phyloP scores from a whole-genome alignment of 1,139 yeast species.

The Lodderomyces beijingensis region DNA sequence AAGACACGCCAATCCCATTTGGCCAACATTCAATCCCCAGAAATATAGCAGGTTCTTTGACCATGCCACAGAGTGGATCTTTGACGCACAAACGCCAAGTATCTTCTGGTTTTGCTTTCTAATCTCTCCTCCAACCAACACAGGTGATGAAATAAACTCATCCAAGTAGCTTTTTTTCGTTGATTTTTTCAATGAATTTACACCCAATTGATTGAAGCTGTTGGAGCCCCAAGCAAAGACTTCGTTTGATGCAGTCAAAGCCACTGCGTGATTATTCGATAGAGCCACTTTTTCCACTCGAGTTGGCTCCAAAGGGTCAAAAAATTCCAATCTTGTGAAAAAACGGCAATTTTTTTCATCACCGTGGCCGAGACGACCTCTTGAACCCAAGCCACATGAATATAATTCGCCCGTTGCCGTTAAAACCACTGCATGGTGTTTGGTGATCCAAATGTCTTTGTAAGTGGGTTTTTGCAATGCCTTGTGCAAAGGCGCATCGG shows the following conservation, averaged over 20 bases:
- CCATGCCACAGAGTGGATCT: slow-evolving; percentile 65
- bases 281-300: slow-evolving; percentile 41
- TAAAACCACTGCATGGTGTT: slow-evolving; percentile 60
- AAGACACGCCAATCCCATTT: slow-evolving; percentile 56
- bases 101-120: slow-evolving; percentile 23
- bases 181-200: slow-evolving; percentile 19
- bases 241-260: slow-evolving; percentile 45
- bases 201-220: slow-evolving; percentile 62
- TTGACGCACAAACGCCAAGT: slow-evolving; percentile 63
- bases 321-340: slow-evolving; percentile 31
- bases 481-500: slow-evolving; percentile 7
- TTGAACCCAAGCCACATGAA: slow-evolving; percentile 64
- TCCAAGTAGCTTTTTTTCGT: slow-evolving; percentile 28
- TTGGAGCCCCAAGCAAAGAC: slow-evolving; percentile 81
- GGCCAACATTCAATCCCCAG: slow-evolving; percentile 89
- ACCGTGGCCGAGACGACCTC: slow-evolving; percentile 68
- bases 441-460: slow-evolving; percentile 49
- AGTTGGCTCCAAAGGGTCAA: slow-evolving; percentile 10
- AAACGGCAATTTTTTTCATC: slow-evolving; percentile 19
- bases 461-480: slow-evolving; percentile 37
- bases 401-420: slow-evolving; percentile 53
- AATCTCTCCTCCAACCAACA: slow-evolving; percentile 47
- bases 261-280: slow-evolving; percentile 66
- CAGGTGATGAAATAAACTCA: slow-evolving; percentile 44
- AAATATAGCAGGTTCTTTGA: slow-evolving; percentile 48